Conservation (phyloP, 2,329 filamentous ascomycete genomes). For the Aspergillus sp. region DNA sequence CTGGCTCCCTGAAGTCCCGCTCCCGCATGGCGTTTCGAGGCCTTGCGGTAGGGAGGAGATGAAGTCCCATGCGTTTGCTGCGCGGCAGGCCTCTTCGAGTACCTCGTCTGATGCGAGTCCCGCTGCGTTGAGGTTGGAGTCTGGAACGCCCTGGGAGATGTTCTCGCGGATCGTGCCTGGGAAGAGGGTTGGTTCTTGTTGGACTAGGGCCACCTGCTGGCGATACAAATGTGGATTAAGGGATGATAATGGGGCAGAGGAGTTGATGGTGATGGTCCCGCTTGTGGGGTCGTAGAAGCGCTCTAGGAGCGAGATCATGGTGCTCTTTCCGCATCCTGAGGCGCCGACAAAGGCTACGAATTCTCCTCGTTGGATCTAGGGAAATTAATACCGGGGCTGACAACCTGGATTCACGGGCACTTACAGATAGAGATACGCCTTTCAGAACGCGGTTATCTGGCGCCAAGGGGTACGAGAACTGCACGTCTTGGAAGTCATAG, state of each 20-base stretch:
- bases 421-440: slow-evolving; percentile 25
- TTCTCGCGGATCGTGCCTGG: slow-evolving; percentile 70
- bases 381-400: neutral
- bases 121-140: neutral
- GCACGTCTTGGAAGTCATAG: slow-evolving; percentile 44
- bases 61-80: slow-evolving; percentile 92
- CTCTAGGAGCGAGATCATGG: slow-evolving; percentile 61
- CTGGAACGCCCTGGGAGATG: neutral
- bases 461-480: slow-evolving; percentile 36
- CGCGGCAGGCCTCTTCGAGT: slow-evolving; percentile 75
- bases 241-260: slow-evolving; percentile 53
- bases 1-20: slow-evolving; percentile 71
- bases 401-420: too few relatives aligned
- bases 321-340: slow-evolving; percentile 64
- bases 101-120: slow-evolving; percentile 55
- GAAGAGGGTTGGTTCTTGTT: slow-evolving; percentile 73
- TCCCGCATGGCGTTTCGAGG: slow-evolving; percentile 78
- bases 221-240: slow-evolving; percentile 65
- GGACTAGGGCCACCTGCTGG: slow-evolving; percentile 66
- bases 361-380: slow-evolving; percentile 47
- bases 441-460: slow-evolving; percentile 27
- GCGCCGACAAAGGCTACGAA: slow-evolving; percentile 58
- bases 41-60: slow-evolving; percentile 83
- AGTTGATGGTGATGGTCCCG: slow-evolving; percentile 66
- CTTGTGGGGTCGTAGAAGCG: slow-evolving; percentile 69